Conservation (phyloP, 228 moss, liverwort and hornwort species). For the Sphagnum magellanicum region DNA sequence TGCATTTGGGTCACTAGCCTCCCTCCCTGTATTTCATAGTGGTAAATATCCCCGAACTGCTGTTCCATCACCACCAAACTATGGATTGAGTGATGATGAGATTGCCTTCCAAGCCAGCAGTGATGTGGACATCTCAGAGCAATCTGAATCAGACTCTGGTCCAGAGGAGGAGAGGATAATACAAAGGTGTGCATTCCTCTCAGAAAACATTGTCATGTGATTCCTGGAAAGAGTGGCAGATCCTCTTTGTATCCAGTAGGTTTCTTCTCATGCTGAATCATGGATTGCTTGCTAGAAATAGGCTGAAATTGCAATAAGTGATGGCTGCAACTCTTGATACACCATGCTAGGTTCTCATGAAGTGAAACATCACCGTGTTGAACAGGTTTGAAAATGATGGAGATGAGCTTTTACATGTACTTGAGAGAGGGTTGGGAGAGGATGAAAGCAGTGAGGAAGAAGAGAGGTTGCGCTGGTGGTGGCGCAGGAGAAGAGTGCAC, state of each 20-base stretch:
- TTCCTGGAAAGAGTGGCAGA: no score
- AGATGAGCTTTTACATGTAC: conserved; percentile 43
- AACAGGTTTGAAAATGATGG: conserved; percentile 29
- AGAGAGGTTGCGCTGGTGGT: conserved; percentile 56
- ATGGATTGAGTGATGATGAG: conserved; percentile 83
- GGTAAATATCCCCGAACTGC: conserved; percentile 84
- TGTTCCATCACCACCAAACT: conserved; percentile 37
- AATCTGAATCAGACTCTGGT: conserved; percentile 78
- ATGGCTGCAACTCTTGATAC: neutral
- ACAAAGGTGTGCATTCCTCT: conserved; percentile 10
- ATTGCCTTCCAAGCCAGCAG: conserved; percentile 41
- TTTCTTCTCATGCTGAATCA: neutral
- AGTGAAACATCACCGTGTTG: conserved; percentile 5
- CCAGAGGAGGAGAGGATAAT: conserved; percentile 53
- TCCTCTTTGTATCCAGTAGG: neutral
- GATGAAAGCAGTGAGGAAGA: conserved; percentile 69
- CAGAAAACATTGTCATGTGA: neutral
- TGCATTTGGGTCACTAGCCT: conserved; percentile 71
- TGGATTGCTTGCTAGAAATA: neutral
- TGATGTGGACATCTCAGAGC: conserved; percentile 61
- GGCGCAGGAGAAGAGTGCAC: conserved; percentile 11
- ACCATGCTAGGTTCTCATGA: neutral
- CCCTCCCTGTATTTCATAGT: conserved; percentile 68
- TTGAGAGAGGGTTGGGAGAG: conserved; percentile 49
- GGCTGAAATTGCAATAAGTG: neutral